These are phyloP conservation scores for Cicer pinnatifidum DNA, from an alignment of 306 rosid species.

Conservation along the genomic window DNA sequence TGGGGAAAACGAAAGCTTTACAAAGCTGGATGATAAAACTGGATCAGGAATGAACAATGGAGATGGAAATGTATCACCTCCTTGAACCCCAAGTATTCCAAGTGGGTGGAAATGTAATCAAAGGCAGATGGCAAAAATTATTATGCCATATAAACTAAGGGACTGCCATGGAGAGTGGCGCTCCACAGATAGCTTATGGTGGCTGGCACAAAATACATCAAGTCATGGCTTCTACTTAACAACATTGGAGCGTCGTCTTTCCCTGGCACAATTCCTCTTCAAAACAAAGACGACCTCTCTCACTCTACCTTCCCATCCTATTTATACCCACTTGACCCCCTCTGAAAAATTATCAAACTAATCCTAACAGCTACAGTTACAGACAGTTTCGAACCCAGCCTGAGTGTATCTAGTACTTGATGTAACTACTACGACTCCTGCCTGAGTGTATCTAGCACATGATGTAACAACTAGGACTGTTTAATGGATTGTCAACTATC, in stretches of 20 bases:
- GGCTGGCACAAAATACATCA: neutral
- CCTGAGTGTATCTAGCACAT: neutral
- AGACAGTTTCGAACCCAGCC: neutral
- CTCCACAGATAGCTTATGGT: neutral
- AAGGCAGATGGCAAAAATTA: neutral
- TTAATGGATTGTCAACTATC: neutral
- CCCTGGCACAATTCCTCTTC: neutral
- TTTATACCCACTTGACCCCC: neutral
- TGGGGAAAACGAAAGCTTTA: conserved; percentile 10
- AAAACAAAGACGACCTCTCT: too few relatives aligned
- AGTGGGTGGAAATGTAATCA: neutral
- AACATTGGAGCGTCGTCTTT: neutral
- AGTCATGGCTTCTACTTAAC: neutral
- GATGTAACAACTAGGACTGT: neutral
- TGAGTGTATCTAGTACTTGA: neutral
- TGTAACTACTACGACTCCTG: neutral
- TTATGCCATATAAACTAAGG: neutral
- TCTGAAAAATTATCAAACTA: neutral
- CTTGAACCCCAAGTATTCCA: neutral
- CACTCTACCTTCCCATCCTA: conserved; percentile 14
- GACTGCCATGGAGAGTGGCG: neutral
- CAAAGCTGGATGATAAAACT: conserved; percentile 21
- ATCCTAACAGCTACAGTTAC: neutral
- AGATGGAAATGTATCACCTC: neutral
- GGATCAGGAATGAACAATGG: neutral